These are phyloP conservation scores for Roridomyces roridus DNA, from an alignment of 768 basidiomycete species.

Conservation along the genomic window DNA sequence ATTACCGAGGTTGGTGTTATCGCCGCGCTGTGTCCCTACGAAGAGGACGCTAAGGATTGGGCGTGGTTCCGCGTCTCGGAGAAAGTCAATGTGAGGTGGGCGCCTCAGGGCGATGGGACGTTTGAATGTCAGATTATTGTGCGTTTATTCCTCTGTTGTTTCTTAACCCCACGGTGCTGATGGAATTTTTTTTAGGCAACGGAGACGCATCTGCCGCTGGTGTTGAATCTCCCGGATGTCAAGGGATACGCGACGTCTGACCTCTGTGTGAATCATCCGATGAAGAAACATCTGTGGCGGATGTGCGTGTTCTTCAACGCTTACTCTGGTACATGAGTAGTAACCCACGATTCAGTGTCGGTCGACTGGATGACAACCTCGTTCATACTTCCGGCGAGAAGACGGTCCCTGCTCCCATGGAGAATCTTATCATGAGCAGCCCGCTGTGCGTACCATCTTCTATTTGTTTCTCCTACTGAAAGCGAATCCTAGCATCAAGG, in stretches of 20 bases:
- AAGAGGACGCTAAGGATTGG: slow-evolving; percentile 31
- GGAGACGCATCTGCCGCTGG: slow-evolving; percentile 32
- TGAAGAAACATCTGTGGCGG: slow-evolving; percentile 41
- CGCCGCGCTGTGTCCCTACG: slow-evolving; percentile 15
- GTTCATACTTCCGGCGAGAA: slow-evolving; percentile 39
- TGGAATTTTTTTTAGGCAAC: slow-evolving; percentile 27
- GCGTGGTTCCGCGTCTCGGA: slow-evolving; percentile 37
- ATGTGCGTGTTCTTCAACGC: slow-evolving; percentile 30
- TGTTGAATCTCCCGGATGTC: slow-evolving; percentile 41
- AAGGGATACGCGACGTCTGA: slow-evolving; percentile 48
- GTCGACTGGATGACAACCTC: slow-evolving; percentile 38
- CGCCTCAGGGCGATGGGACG: slow-evolving; percentile 40
- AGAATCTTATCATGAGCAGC: slow-evolving; percentile 26
- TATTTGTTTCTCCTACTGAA: too few relatives aligned
- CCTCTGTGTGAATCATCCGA: slow-evolving; percentile 43
- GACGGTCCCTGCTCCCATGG: slow-evolving; percentile 37
- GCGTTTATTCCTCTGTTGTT: not conserved
- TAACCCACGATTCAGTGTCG: slow-evolving; percentile 26
- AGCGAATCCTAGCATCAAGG: slow-evolving; percentile 35
- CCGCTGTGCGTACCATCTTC: slow-evolving; percentile 26
- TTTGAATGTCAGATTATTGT: slow-evolving; percentile 48
- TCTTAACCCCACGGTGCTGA: not conserved
- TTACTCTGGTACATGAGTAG: too few relatives aligned
- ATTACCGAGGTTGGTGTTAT: slow-evolving; percentile 41
- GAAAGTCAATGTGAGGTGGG: slow-evolving; percentile 37